phyloP scores from a whole-genome alignment of 78 protist genomes.

The Carpediemonas membranifera region DNA sequence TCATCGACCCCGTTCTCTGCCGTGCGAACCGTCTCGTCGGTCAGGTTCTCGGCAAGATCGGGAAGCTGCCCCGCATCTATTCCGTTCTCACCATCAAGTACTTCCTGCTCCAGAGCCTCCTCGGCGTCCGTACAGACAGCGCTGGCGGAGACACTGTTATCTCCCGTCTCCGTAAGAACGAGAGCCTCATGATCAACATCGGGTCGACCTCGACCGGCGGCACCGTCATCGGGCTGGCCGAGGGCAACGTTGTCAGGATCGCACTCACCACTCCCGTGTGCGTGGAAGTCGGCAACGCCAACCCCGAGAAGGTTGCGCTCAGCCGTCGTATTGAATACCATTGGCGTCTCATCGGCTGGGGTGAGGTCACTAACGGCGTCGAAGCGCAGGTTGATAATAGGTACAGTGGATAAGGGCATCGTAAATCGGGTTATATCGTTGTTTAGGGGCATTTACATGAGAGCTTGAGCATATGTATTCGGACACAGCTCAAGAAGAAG shows the following conservation, averaged over 20 bases:
- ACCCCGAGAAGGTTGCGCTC: slow-evolving; percentile 94
- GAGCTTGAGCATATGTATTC: too few relatives aligned
- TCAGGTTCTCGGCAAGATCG: slow-evolving; percentile 79
- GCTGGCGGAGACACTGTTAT: neutral
- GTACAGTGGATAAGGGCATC: too few relatives aligned
- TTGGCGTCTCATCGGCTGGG: slow-evolving; percentile 68
- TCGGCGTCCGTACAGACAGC: slow-evolving; percentile 52
- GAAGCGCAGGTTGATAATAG: too few relatives aligned
- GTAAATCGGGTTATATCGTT: too few relatives aligned
- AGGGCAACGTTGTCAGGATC: too few relatives aligned
- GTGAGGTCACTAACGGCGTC: neutral
- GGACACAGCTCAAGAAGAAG: too few relatives aligned
- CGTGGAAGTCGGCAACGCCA: too few relatives aligned
- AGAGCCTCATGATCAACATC: neutral
- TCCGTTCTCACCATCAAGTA: slow-evolving; percentile 55
- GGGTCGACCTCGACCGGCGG: neutral
- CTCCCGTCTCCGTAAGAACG: neutral
- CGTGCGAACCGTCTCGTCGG: slow-evolving; percentile 96
- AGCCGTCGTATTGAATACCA: slow-evolving; percentile 89
- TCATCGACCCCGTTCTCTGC: slow-evolving; percentile 93
- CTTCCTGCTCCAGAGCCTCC: slow-evolving; percentile 65
- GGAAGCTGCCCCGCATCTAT: slow-evolving; percentile 78
- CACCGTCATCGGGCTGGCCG: too few relatives aligned
- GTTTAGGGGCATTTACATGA: too few relatives aligned
- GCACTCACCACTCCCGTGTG: too few relatives aligned